These are phyloP conservation scores for Colletotrichum neosansevieriae DNA, from an alignment of 2,329 filamentous ascomycete species.

Conservation along the genomic window DNA sequence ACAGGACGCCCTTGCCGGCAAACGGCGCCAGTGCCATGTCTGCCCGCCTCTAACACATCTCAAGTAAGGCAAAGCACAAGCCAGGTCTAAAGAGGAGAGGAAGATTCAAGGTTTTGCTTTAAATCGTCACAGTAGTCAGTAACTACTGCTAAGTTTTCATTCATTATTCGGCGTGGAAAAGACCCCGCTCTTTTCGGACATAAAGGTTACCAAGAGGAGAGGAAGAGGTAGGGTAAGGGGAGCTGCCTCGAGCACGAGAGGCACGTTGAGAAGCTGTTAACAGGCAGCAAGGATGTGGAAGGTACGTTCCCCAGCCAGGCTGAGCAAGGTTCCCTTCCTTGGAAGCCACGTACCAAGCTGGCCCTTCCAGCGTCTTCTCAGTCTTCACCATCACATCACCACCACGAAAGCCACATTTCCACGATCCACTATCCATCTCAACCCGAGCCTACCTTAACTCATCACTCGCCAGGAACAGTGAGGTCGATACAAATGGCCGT, in stretches of 20 bases:
- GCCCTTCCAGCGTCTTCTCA: background rate
- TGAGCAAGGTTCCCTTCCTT: background rate
- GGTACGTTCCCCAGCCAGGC: background rate
- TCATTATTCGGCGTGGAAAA: no score
- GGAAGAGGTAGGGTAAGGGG: slow-evolving; percentile 3
- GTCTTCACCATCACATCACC: background rate
- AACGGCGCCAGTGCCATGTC: slow-evolving; percentile 3
- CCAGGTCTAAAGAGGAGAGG: background rate
- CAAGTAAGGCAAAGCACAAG: slow-evolving; percentile 8
- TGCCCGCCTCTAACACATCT: slow-evolving; percentile 8
- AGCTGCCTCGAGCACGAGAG: no score
- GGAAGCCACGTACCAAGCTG: no score
- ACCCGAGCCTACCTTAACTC: background rate
- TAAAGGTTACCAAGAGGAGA: no score
- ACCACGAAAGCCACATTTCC: slow-evolving; percentile 3
- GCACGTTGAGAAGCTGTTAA: no score
- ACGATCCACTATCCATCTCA: background rate
- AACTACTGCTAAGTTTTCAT: no score
- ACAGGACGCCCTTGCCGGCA: slow-evolving; percentile 3
- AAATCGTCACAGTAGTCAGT: no score
- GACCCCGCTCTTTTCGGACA: no score
- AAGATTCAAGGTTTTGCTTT: no score
- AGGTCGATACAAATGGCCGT: background rate
- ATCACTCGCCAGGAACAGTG: background rate
- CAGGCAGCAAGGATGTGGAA: background rate